Base-by-base conservation (phyloP, 495 filamentous ascomycete species). In the Podospora comata region DNA sequence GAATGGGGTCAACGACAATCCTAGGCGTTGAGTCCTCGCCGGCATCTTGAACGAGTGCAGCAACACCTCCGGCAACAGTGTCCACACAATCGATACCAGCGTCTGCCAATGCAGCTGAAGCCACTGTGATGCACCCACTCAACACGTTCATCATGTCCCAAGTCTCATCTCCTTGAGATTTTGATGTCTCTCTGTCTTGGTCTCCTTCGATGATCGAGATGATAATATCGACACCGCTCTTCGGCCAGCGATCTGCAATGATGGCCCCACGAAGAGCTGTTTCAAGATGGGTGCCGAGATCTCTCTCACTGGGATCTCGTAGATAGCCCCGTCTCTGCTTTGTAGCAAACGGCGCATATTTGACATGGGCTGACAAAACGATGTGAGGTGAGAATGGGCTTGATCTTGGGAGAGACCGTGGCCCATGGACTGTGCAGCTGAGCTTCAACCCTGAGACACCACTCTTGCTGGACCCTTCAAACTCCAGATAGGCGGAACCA, bases 11-110 rank as follows among this genome's bases (percentile, higher is more conserved):
- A 28, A 97, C 79, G 61, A 97, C 88, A 57, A 93, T 76, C 60
- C 78, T 80, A 3, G 85, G 82, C 32, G 68, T 70, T 6, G 72
- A 71, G 56, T 78, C 62, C 69, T 75, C 73, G 28, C 66, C 68
- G 2, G 75, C 72, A 55, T 80, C 76, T 58, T 78, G 73, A 23
- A 93, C 91, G 20, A 97, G 73, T 11, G 93, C 96, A 18, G 94
- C 93, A 53, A 97, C 90, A 26, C 95, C 95, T 4, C 94, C 95
- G 16, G 90, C 84, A 4, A 97, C 91, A 32, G 96, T 83, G 77
- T 98, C 95, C 39, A 97, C 87, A 77, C 93, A 97, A 74, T 99
- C 95, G 70, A 99, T 97, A 2, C 92, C 93, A 0, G 95, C 96
- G 80, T 99, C 96, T 1, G 90, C 90, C 78, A 99, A 89, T 6